Evolutionary conservation across 305 asterid species (phyloP).

Genomic region (Solanum hybrid): DNA sequence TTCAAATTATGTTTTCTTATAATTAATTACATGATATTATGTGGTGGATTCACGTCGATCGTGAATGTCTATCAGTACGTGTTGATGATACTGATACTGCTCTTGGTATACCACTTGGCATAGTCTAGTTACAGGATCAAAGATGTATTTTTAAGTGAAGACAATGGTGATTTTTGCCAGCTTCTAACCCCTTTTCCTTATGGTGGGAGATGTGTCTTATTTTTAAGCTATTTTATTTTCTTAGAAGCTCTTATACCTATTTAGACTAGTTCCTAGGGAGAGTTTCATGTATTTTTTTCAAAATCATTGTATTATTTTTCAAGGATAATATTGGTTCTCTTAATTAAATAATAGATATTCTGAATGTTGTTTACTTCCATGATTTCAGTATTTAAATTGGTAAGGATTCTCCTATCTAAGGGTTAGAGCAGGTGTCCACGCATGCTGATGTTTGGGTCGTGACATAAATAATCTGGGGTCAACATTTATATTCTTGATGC

Average conservation of each 20-base stretch:
- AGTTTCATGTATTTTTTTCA: neutral
- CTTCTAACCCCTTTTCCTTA: neutral
- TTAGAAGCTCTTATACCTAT: neutral
- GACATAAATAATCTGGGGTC: neutral
- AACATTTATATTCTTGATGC: neutral
- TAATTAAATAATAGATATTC: too few relatives aligned
- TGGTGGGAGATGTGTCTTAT: neutral
- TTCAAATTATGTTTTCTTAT: too few relatives aligned
- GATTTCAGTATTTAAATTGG: neutral
- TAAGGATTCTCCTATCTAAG: neutral
- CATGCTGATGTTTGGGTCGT: neutral
- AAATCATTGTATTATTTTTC: neutral
- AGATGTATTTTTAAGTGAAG: neutral
- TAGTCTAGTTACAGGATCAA: neutral
- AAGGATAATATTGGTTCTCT: neutral
- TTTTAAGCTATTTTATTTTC: neutral
- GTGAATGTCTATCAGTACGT: neutral
- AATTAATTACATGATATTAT: too few relatives aligned
- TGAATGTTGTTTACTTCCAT: neutral
- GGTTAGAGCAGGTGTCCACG: neutral
- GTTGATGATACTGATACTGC: too few relatives aligned
- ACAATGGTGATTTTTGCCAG: neutral
- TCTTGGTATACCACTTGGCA: neutral
- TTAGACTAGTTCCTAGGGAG: neutral
- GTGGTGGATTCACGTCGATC: too few relatives aligned